Evolutionary conservation across 2,329 filamentous ascomycete genomes (phyloP), one percentile per base, ranked within the genome.

Genomic region (Aureobasidium sp.): DNA sequence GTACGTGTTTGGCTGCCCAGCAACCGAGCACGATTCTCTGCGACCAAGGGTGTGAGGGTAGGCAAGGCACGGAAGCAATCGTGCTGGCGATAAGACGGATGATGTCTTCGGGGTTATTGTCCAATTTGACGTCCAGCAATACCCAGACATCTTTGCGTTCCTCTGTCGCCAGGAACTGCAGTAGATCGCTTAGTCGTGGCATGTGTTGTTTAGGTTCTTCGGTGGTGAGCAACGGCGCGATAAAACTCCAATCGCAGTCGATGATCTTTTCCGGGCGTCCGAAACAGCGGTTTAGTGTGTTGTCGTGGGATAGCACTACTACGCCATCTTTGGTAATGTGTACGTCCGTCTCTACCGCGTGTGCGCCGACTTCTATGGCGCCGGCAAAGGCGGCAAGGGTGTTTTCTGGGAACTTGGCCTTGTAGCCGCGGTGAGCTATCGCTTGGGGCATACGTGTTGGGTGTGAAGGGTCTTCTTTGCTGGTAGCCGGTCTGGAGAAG

Each of bases 291-390:
- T 89, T 87, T 37, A 97, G 79, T 2, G 84, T 86, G 6, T 83
- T 78, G 71, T 97, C 92, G 84, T 75, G 73, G 44, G 68, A 69
- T 2, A 97, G 77, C 11, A 97, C 90, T 0, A 96, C 88, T 0
- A 96, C 86, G 7, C 87, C 87, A 70, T 97, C 93, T 64, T 82
- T 85, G 15, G 90, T 87, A 37, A 97, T 76, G 72, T 95, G 92
- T 9, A 97, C 75, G 70, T 97, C 93, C 20, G 91, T 95, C 77
- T 97, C 93, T 31, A 97, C 78, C 0, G 88, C 93, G 69, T 95
- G 84, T 0, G 89, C 85, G 22, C 90, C 90, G 20, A 85, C 86
- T 36, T 84, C 78, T 2, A 93, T 82, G 1, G 91, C 92, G 31
- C 82, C 87, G 62, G 78, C 78, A 76, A 96, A 95, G 8, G 89